These are phyloP conservation scores for Botrytis hyacinthi DNA, from an alignment of 2,329 filamentous ascomycete species.

Conservation along the genomic window DNA sequence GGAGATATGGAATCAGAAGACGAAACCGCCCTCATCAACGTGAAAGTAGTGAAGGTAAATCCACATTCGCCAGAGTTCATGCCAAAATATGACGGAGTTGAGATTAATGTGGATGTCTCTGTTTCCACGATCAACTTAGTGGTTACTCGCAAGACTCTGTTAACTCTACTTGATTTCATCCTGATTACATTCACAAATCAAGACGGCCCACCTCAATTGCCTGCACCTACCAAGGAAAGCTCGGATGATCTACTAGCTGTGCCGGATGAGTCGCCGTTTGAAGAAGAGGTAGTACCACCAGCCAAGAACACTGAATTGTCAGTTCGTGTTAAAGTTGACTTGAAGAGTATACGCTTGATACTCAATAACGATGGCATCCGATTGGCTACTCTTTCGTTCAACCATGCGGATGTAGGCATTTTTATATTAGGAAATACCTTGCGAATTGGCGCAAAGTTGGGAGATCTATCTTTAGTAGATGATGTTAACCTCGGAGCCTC, in stretches of 20 bases:
- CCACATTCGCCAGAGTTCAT: slow-evolving; percentile 90
- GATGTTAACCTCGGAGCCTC: slow-evolving; percentile 91
- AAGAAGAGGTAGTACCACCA: slow-evolving; percentile 30
- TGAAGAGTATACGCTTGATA: slow-evolving; percentile 91
- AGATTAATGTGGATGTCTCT: slow-evolving; percentile 85
- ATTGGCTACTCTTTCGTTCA: slow-evolving; percentile 87
- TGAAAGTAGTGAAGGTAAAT: slow-evolving; percentile 90
- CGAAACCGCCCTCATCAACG: slow-evolving; percentile 75
- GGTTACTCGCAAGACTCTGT: slow-evolving; percentile 85
- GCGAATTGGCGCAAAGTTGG: slow-evolving; percentile 81
- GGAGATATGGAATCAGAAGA: slow-evolving; percentile 69
- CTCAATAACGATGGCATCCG: slow-evolving; percentile 97
- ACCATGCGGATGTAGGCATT: slow-evolving; percentile 86
- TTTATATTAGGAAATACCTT: slow-evolving; percentile 84
- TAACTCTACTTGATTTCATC: slow-evolving; percentile 92
- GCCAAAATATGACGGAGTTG: slow-evolving; percentile 86
- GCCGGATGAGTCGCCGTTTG: slow-evolving; percentile 13
- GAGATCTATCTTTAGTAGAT: slow-evolving; percentile 84
- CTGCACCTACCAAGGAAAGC: slow-evolving; percentile 34
- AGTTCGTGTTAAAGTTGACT: slow-evolving; percentile 87
- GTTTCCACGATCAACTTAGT: slow-evolving; percentile 96
- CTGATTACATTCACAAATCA: slow-evolving; percentile 82
- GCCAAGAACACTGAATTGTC: slow-evolving; percentile 39
- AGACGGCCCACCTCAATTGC: slow-evolving; percentile 46
- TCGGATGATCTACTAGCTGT: slow-evolving; percentile 31